A percentile compares a stretch with the other conserved stretches of the same genome.
These are phyloP conservation scores for Narthecium ossifragum DNA, from an alignment of 106 monocot species.

Conservation along the genomic window DNA sequence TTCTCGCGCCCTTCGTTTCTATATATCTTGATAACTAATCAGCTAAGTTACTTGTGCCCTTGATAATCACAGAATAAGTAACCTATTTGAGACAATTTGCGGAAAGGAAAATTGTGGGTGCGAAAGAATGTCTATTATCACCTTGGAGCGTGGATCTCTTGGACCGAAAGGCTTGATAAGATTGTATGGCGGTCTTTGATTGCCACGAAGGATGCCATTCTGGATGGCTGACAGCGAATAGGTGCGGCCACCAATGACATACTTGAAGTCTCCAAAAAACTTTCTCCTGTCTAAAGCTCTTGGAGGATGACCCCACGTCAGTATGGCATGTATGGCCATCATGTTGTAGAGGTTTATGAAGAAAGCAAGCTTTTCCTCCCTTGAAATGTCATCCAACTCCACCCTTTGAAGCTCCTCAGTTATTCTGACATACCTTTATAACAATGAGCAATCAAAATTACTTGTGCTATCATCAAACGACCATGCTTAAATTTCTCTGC, in stretches of 20 bases:
- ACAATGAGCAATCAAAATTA: too few relatives aligned
- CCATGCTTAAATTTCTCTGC: too few relatives aligned
- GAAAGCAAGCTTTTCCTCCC: slow-evolving; percentile 90
- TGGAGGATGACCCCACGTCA: slow-evolving; percentile 58
- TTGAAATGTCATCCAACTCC: slow-evolving; percentile 49
- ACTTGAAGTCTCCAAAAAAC: slow-evolving; percentile 81
- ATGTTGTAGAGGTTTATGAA: slow-evolving; percentile 94
- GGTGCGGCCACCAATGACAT: slow-evolving; percentile 68
- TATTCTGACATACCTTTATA: slow-evolving; percentile 81
- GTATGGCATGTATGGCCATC: slow-evolving; percentile 88
- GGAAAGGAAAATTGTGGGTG: too few relatives aligned
- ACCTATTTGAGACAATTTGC: too few relatives aligned
- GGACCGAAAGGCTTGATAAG: slow-evolving; percentile 75
- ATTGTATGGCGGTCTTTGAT: slow-evolving; percentile 89
- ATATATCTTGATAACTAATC: too few relatives aligned
- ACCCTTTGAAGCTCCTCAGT: slow-evolving; percentile 90
- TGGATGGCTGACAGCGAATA: slow-evolving; percentile 91
- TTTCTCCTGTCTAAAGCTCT: slow-evolving; percentile 64
- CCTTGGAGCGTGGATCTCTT: slow-evolving; percentile 66
- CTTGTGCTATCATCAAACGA: too few relatives aligned
- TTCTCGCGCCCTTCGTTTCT: too few relatives aligned
- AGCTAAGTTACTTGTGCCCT: too few relatives aligned
- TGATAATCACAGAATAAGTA: too few relatives aligned
- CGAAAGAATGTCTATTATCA: slow-evolving; percentile 7
- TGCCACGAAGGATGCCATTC: slow-evolving; percentile 82